Base-by-base conservation (phyloP, 768 basidiomycete species). In the Phlegmacium glaucopus region DNA sequence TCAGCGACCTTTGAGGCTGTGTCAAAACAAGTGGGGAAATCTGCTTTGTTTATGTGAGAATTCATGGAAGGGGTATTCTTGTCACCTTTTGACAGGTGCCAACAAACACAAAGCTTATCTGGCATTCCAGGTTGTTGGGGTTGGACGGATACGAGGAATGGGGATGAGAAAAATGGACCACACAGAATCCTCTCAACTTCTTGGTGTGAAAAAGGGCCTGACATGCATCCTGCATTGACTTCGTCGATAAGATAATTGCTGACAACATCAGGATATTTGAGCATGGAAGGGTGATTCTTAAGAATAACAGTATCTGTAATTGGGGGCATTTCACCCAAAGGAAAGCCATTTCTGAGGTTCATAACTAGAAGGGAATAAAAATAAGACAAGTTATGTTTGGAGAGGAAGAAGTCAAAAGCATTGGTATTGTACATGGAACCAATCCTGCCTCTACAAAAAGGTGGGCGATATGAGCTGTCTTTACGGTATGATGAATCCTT, bases 161-260 rank as follows among this genome's bases (percentile, higher is more conserved):
- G 66, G 0, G 64, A 68, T 3, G 55, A 56, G n/a, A 56, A 53
- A 37, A 70, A 65, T 5, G 61, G 61, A 0, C 65, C 65, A 1
- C 57, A 44, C 1, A 68, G 39, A 10, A 61, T 64, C 0, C n/a
- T n/a, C n/a, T n/a, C n/a, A n/a, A n/a, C n/a, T 16, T 11, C 37
- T 63, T 57, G 1, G 53, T 25, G n/a, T 1, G 53, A 27, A 47
- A 57, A 68, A 4, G 64, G 65, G 8, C 68, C 62, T 6, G 53
- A 56, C 62, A 69, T 66, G 3, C 61, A 13, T 7, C 48, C 36
- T 1, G 54, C 47, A 1, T 18, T 29, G 1, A 58, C 29, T 41
- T 67, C 64, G 3, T 52, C 55, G 1, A 28, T 12, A 4, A 67
- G 53, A 34, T 61, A 64, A 1, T 27, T 26, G 12, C 53, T 38